A percentile compares a stretch with the other conserved stretches of the same genome.
Evolutionary conservation across 169 alveolate genomes (phyloP).

Genomic region (Plasmodium blacklocki): DNA sequence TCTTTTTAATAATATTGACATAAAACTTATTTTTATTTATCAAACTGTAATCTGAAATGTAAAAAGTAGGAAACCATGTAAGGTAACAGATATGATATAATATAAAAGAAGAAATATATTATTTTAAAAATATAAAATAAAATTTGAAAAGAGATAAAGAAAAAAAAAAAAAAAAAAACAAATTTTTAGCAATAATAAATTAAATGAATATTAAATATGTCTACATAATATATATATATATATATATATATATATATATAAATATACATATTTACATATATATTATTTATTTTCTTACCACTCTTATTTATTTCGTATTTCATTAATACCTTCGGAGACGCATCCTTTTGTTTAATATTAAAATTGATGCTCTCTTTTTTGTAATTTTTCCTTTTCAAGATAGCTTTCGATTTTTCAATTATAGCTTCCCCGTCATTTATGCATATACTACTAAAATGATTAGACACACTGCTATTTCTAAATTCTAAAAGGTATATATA

Average conservation of each 20-base stretch:
- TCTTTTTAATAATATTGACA: conserved; percentile 54
- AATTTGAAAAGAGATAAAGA: too few relatives aligned
- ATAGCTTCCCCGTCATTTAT: conserved; percentile 7
- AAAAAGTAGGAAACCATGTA: background rate
- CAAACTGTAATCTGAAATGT: conserved; percentile 48
- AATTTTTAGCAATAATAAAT: too few relatives aligned
- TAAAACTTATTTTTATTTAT: conserved; percentile 63
- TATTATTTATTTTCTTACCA: conserved; percentile 20
- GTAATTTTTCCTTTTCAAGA: conserved; percentile 2
- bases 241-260: too few relatives aligned
- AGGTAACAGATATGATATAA: background rate
- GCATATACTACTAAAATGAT: conserved; percentile 15
- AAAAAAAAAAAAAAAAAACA: too few relatives aligned
- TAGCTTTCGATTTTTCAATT: background rate
- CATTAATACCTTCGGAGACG: conserved; percentile 20
- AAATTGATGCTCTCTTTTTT: background rate
- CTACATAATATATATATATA: too few relatives aligned
- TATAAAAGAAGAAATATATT: background rate
- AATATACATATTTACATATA: too few relatives aligned
- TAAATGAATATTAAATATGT: too few relatives aligned
- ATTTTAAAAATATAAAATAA: background rate
- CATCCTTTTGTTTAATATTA: background rate
- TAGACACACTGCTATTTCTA: conserved; percentile 29
- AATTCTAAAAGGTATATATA: conserved; percentile 20
- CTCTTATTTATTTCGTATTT: conserved; percentile 42